Base-by-base conservation (phyloP, 2,329 filamentous ascomycete species). In the Alternaria brassicae region DNA sequence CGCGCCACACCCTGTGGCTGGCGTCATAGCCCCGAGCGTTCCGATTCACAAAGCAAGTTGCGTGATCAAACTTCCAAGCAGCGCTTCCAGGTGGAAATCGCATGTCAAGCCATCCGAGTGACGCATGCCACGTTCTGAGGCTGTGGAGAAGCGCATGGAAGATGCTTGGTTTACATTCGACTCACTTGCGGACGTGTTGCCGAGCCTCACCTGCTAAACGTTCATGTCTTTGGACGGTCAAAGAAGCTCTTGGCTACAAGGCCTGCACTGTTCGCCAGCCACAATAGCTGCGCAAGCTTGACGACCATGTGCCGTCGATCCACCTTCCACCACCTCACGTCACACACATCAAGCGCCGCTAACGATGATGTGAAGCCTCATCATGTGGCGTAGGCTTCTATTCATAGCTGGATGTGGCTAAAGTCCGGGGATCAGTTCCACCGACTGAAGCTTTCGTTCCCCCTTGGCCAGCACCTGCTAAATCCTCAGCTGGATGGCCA, bases 1-100 rank as follows among this genome's bases (percentile, higher is more conserved):
- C 40, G 59, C 61, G 59, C 61, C 61, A 67, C 61, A 66, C 34
- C 48, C 9, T 47, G 55, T 58, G 49, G 54, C 53, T 54, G 56
- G 52, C 52, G 51, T 55, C 48, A 58, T 56, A 39, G 25, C 44
- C 55, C 56, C 47, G 51, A 28, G 27, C 30, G 28, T 44, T 44
- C 56, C 56, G 52, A 56, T 37, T 49, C 40, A 23, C 37, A 58
- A 48, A 48, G 12, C 56, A 58, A 42, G 56, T 41, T 42, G 39
- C 21, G 36, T 42, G 19, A 10, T 13, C 49, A 45, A 39, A 25
- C 28, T 56, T 56, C 36, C 53, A 50, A 36, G 27, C 44, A 28
- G 47, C 40, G 40, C 25, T 41, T 57, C 41, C 42, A 36, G 25
- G n/a, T 15, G 25, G n/a, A 28, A 23, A 23, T n/a, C 19, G 23